Base-by-base conservation (phyloP, 306 rosid species). In the Luffa acutangula region DNA sequence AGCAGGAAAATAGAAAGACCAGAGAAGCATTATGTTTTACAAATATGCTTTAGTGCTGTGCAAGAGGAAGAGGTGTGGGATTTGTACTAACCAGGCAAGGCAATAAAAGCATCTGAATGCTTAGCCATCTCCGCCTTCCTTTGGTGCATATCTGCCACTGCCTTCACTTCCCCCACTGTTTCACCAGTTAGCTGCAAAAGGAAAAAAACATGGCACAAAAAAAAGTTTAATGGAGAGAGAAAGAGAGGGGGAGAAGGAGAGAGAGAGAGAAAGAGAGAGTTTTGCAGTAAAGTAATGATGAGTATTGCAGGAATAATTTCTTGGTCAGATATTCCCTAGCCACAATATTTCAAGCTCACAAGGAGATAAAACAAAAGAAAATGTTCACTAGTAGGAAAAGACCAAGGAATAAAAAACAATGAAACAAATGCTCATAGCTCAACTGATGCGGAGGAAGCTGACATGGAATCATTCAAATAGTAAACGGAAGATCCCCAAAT, bases 121-220 rank as follows among this genome's bases (percentile, higher is more conserved):
- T 64, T 89, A 56, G 98, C 91, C 98, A 95, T 95, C 86, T 95
- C 98, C 10, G 98, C 98, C 85, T 95, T 95, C 88, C 98, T 91
- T 87, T 93, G 97, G 85, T 95, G 98, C 98, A 95, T 95, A 85
- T 91, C 97, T 79, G 97, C 95, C 39, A 95, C 98, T 77, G 98
- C 93, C 83, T 91, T 95, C 87, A 92, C 97, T 85, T 95, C 98
- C 67, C 98, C 98, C 21, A 95, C 97, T 72, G 98, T 91, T 75
- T 91, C 97, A 84, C 98, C 98, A 52, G 97, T 93, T 36, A 95
- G 88, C 98, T 95, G 92, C 86, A 87, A 37, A 48, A 66, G 9
- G 54, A 53, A 31, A 79, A 17, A 62, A 37, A 79, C 76, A 65
- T 21, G 20, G 54, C 46, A 63, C 36, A 46, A 54, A 66, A 39